phyloP scores from a whole-genome alignment of 2,329 filamentous ascomycete species.

The Alternaria angustiovoidea region DNA sequence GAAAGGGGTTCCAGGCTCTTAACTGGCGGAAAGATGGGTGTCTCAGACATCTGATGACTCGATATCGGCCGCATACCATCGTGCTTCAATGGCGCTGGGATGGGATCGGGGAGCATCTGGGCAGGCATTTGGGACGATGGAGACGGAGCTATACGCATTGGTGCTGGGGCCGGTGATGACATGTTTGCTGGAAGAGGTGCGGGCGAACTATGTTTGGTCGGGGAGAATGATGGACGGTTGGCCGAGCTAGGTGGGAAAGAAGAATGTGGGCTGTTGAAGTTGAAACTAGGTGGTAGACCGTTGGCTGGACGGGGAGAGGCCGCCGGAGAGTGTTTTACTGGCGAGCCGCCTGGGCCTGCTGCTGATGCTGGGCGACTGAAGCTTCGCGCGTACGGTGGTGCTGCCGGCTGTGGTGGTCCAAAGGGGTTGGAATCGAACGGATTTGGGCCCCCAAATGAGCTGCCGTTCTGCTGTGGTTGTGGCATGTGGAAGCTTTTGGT shows the following conservation, averaged over 20 bases:
- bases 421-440: constrained; percentile 30
- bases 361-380: constrained; percentile 46
- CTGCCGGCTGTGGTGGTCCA: constrained; percentile 22
- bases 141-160: constrained; percentile 39
- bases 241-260: constrained; percentile 53
- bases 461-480: constrained; percentile 39
- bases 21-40: constrained; percentile 64
- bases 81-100: constrained; percentile 59
- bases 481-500: constrained; percentile 36
- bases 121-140: constrained; percentile 42
- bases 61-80: constrained; percentile 45
- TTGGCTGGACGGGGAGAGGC: constrained; percentile 47
- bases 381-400: constrained; percentile 33
- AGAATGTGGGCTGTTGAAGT: constrained; percentile 56
- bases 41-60: constrained; percentile 45
- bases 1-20: constrained; percentile 67
- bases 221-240: constrained; percentile 48
- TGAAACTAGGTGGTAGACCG: constrained; percentile 40
- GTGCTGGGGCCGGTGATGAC: constrained; percentile 41
- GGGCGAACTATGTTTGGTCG: constrained; percentile 51
- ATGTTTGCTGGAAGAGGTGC: constrained; percentile 45
- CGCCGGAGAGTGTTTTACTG: constrained; percentile 47
- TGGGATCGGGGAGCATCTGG: constrained; percentile 45
- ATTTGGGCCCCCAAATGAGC: constrained; percentile 34
- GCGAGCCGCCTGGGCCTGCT: constrained; percentile 39